Conservation (phyloP, 208 protist species). For the Baffinella frigidus region DNA sequence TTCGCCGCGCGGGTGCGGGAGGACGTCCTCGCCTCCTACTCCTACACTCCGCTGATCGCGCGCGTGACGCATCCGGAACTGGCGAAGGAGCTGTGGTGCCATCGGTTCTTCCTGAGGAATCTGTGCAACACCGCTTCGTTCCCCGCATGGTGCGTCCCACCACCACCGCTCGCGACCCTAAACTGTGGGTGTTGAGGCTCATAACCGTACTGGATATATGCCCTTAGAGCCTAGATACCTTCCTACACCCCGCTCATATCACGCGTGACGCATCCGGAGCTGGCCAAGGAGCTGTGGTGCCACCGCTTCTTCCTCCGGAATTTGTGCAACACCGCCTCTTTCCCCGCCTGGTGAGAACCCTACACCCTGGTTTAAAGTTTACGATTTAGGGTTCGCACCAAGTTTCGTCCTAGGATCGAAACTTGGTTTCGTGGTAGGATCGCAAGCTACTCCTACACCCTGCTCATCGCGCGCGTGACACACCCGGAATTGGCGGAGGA, state of each 20-base stretch:
- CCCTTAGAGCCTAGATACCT: no score
- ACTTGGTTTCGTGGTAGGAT: neutral
- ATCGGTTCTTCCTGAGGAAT: neutral
- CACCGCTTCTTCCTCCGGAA: neutral
- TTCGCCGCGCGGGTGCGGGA: neutral
- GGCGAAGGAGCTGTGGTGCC: neutral
- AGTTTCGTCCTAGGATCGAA: neutral
- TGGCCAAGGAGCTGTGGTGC: neutral
- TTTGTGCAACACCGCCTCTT: neutral
- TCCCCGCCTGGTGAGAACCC: neutral
- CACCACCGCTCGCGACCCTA: no score
- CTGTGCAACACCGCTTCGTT: neutral
- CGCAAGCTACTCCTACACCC: neutral
- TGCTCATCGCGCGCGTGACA: neutral
- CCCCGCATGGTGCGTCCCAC: neutral
- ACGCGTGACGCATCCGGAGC: neutral
- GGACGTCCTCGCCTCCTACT: neutral
- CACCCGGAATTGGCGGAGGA: neutral
- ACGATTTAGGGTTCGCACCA: neutral
- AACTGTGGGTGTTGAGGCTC: no score
- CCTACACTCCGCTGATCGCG: neutral
- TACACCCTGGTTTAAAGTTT: neutral
- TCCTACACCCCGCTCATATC: neutral
- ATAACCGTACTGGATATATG: no score
- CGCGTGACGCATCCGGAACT: neutral